Evolutionary conservation across 2,329 filamentous ascomycete genomes (phyloP).

Genomic region (Fusarium multiceps): DNA sequence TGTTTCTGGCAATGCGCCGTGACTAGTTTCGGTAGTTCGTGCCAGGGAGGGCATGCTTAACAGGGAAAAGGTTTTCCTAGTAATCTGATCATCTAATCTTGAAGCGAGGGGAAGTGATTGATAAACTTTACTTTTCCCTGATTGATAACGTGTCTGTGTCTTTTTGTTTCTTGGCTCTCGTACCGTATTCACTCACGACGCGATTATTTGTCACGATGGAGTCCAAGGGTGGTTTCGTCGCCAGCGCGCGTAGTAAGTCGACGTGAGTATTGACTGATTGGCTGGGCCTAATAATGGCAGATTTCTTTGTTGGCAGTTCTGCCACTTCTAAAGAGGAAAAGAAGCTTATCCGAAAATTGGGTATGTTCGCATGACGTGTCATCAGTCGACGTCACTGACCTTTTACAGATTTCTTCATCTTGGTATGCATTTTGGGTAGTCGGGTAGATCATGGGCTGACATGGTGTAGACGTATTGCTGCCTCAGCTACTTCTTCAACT

Average conservation of each 20-base stretch:
- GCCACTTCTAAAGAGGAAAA: conserved; percentile 43
- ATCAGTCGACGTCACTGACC: rapidly evolving
- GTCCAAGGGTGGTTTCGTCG: not conserved
- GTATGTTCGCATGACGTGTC: not conserved
- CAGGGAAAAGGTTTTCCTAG: not conserved
- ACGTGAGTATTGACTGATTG: rapidly evolving
- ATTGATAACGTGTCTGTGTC: not conserved
- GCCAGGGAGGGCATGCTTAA: not conserved
- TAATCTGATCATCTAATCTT: conserved; percentile 27
- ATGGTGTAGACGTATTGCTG: conserved; percentile 48
- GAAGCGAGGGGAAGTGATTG: not conserved
- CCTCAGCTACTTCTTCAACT: conserved; percentile 52
- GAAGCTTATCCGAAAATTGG: conserved; percentile 46
- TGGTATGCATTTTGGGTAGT: conserved; percentile 11
- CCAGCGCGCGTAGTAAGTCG: conserved; percentile 6
- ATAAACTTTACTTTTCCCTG: not conserved
- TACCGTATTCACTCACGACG: not conserved
- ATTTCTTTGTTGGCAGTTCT: conserved; percentile 22
- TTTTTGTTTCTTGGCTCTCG: not conserved
- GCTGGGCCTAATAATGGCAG: not conserved
- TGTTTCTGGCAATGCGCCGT: not conserved
- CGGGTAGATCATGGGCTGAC: rapidly evolving
- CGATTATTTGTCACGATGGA: not conserved
- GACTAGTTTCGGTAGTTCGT: not conserved
- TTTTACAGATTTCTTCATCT: conserved; percentile 48